Base-by-base conservation (phyloP, 192 early-diverging fungal genomes). In the Mortierella claussenii region DNA sequence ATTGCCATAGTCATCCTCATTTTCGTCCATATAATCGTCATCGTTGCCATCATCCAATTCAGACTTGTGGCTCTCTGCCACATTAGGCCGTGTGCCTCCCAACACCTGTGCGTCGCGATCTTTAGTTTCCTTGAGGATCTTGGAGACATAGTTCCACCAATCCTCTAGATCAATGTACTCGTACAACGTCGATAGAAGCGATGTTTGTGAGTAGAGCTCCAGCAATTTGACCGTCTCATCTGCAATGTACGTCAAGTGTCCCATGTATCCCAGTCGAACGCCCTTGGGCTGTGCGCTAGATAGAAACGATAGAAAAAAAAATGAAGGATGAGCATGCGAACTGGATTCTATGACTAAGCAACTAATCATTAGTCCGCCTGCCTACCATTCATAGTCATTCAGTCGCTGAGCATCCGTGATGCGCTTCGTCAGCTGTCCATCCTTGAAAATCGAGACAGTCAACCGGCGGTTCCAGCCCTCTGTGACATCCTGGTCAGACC, bases 211-310 rank as follows among this genome's bases (percentile, higher is more conserved):
- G 32, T 76, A 76, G 27, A 93, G 88, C 60, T 98, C 96, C 42
- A 96, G 78, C 30, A 98, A 69, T 64, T 97, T 94, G 50, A 91
- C 89, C 1, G 96, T 91, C 69, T 98, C 98, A 66, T 99, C 98
- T 27, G 97, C 89, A 55, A 99, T 97, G 52, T 95, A 95, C 0
- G 95, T 98, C 70, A 98, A 81, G 64, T 99, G 98, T 13, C 98
- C 98, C 98, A 99, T 99, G 76, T 94, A 98, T 8, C 97, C 98
- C 28, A 98, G 84, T 33, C 97, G 89, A 20, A 93, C 89, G 30
- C 97, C 97, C 42, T 96, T 95, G 13, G 94, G 92, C 68, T 93
- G 81, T 32, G 88, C 88, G 24, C 90, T 94, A 66, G 31, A 5
- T 5, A 45, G 15, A 55, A 12, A n/a, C 59, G 15, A 51, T 53